Conservation (phyloP, 2,329 filamentous ascomycete genomes). For the Pleomassaria siparia region DNA sequence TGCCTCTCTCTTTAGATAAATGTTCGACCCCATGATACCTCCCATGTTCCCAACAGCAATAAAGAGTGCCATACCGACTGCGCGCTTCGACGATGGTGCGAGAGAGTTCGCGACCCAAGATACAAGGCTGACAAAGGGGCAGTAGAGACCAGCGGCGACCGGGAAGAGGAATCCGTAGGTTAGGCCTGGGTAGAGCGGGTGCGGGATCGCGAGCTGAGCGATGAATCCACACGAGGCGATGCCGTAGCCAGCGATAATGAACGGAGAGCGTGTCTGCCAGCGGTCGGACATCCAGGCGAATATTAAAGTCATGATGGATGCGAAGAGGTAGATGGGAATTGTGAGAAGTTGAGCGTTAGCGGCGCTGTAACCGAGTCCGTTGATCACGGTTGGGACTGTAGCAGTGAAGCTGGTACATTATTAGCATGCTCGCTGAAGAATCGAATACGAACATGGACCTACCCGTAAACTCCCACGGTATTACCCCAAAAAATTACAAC, state of each 20-base stretch:
- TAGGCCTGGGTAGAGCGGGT: constrained; percentile 47
- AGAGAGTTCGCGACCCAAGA: constrained; percentile 41
- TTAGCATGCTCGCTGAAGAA: constrained; percentile 36
- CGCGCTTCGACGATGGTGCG: constrained; percentile 37
- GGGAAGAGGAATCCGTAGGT: constrained; percentile 49
- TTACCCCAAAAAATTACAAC: constrained; percentile 44
- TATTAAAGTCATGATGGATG: constrained; percentile 42
- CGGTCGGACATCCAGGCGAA: constrained; percentile 55
- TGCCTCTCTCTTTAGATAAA: constrained; percentile 52
- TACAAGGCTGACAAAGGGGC: constrained; percentile 40
- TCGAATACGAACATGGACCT: constrained; percentile 7
- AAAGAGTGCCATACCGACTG: constrained; percentile 54
- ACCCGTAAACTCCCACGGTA: constrained; percentile 41
- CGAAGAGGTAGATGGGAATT: constrained; percentile 48
- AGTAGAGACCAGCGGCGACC: constrained; percentile 39
- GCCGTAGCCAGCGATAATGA: constrained; percentile 54
- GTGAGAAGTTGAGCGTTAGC: constrained; percentile 46
- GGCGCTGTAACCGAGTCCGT: constrained; percentile 45
- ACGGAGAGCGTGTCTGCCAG: constrained; percentile 55
- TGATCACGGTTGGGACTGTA: constrained; percentile 47
- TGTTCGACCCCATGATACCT: constrained; percentile 48
- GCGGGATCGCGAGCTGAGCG: constrained; percentile 52
- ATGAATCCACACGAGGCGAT: constrained; percentile 58
- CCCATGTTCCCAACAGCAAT: constrained; percentile 52
- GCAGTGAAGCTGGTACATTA: constrained; percentile 34